Percentiles rank a stretch among this genome's conserved stretches.
These are phyloP conservation scores for Protomyces macrosporus DNA, from an alignment of 1,139 yeast genomes.

Conservation along the genomic window DNA sequence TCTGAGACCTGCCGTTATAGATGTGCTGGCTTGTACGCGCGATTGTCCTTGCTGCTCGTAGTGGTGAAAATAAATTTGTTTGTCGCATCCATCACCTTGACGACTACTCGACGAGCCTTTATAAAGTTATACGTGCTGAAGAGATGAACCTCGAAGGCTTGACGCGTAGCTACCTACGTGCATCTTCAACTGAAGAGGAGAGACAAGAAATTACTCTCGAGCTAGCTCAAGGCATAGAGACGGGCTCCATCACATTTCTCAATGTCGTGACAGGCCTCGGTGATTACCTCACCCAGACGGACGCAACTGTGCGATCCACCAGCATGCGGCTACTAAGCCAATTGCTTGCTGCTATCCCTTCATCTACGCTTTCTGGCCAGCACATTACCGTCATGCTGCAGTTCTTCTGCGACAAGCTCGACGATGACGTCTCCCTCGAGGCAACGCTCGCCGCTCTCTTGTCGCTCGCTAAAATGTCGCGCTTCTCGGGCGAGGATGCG, in stretches of 20 bases:
- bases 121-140: too few species aligned
- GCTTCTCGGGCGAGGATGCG: slow-evolving; percentile 13
- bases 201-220: not conserved
- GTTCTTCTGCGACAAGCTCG: slow-evolving; percentile 21
- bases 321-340: slow-evolving; percentile 28
- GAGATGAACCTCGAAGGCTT: not conserved
- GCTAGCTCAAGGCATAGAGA: not conserved
- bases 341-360: not conserved
- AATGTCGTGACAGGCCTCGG: slow-evolving; percentile 55
- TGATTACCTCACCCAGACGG: slow-evolving; percentile 62
- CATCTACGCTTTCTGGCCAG: slow-evolving; percentile 10
- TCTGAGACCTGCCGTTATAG: too few species aligned
- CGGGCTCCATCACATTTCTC: slow-evolving; percentile 44
- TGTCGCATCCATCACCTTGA: too few species aligned
- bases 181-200: not conserved
- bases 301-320: slow-evolving; percentile 48
- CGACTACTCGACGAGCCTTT: too few species aligned
- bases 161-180: not conserved
- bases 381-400: slow-evolving; percentile 22
- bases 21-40: too few species aligned
- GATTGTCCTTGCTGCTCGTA: too few species aligned
- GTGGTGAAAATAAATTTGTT: too few species aligned
- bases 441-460: slow-evolving; percentile 11
- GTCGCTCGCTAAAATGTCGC: slow-evolving; percentile 17
- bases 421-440: slow-evolving; percentile 19